Percentiles rank a stretch among this genome's conserved stretches.
These are phyloP conservation scores for Lumnitzera racemosa DNA, from an alignment of 345 rosid genomes.

Conservation along the genomic window DNA sequence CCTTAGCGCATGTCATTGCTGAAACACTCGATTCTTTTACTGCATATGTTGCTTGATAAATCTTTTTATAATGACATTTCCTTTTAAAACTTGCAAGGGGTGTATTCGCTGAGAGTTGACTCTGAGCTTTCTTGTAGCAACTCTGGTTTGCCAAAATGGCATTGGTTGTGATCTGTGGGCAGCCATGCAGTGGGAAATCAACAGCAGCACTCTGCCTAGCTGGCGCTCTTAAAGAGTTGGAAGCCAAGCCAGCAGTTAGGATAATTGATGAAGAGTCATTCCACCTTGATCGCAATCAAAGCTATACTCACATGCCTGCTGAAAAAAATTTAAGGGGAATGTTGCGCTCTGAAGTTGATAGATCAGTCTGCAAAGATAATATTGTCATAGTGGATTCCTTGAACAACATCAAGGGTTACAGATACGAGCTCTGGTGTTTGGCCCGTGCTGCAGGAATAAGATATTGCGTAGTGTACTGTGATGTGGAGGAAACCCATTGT, in stretches of 20 bases:
- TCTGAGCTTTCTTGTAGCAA: background rate
- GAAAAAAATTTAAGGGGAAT: constrained; percentile 95
- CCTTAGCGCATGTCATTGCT: too few relatives aligned
- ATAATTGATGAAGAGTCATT: constrained; percentile 68
- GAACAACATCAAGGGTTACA: constrained; percentile 90
- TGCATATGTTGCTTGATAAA: too few relatives aligned
- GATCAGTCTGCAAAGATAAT: constrained; percentile 81
- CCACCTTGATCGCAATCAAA: constrained; percentile 85
- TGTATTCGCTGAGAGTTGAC: too few relatives aligned
- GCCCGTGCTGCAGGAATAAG: constrained; percentile 88
- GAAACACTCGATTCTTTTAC: too few relatives aligned
- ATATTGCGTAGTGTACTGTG: constrained; percentile 72
- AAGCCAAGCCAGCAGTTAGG: constrained; percentile 49
- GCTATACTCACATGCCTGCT: constrained; percentile 78
- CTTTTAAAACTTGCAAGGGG: too few relatives aligned
- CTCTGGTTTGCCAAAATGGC: constrained; percentile 40
- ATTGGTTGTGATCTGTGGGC: constrained; percentile 87
- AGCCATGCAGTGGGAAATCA: constrained; percentile 94
- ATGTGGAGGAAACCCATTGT: constrained; percentile 57
- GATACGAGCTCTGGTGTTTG: constrained; percentile 93
- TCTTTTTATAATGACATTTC: too few relatives aligned
- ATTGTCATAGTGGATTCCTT: constrained; percentile 83
- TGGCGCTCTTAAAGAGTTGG: constrained; percentile 61
- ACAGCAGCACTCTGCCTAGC: constrained; percentile 51
- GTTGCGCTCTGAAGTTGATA: constrained; percentile 93